Conservation (phyloP, 805 yeast genomes). For the Saccharomycopsis sp. region DNA sequence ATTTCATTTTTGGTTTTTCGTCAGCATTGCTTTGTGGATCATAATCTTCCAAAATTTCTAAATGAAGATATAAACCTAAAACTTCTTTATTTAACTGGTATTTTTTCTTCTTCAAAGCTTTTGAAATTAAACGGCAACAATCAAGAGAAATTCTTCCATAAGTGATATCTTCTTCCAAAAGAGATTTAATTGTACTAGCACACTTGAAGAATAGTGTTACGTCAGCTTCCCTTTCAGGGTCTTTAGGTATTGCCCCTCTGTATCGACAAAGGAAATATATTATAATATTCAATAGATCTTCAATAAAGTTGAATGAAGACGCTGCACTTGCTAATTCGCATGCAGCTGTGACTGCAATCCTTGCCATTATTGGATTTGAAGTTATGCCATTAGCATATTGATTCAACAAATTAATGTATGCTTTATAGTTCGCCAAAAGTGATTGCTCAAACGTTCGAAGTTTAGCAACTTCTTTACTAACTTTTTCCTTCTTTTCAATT, state of each 20-base stretch:
- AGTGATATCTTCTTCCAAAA: conserved; percentile 71
- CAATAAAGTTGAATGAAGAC: conserved; percentile 73
- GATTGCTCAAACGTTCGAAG: conserved; percentile 77
- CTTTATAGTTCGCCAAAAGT: conserved; percentile 60
- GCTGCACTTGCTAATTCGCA: conserved; percentile 67
- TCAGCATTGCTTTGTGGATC: conserved; percentile 53
- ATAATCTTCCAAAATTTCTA: conserved; percentile 56
- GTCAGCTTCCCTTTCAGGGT: conserved; percentile 3
- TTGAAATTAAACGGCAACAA: conserved; percentile 56
- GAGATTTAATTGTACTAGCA: conserved; percentile 56
- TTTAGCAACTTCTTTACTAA: conserved; percentile 72
- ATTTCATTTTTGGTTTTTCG: conserved; percentile 39
- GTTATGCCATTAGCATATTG: conserved; percentile 34
- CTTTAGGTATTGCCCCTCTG: conserved; percentile 25
- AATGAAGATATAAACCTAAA: conserved; percentile 13
- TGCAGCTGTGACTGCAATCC: conserved; percentile 64
- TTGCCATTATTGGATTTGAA: conserved; percentile 37
- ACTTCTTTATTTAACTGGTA: conserved; percentile 82
- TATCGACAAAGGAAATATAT: conserved; percentile 59
- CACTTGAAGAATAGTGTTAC: conserved; percentile 43
- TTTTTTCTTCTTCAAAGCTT: conserved; percentile 64
- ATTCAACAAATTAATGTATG: conserved; percentile 53
- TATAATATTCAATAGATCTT: conserved; percentile 62
- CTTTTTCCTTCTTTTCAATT: conserved; percentile 72
- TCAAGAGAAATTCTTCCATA: conserved; percentile 74